Evolutionary conservation across 129 eudicot genomes (phyloP), one percentile per base, ranked within the genome.

Genomic region (Tagetes erecta): DNA sequence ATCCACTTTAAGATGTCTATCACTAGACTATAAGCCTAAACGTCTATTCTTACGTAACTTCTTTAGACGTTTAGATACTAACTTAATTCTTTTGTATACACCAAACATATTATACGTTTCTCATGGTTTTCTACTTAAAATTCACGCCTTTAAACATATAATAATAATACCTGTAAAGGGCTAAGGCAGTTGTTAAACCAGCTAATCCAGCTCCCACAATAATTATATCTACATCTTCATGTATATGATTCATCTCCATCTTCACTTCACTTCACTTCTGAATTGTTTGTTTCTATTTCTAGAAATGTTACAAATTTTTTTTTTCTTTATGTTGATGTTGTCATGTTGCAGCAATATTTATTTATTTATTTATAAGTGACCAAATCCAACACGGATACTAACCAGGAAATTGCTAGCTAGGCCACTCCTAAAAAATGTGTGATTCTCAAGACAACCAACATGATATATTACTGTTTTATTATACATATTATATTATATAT

Each of bases 201-300:
- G 93, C 89, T 63, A 90, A 51, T 35, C 93, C 96, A 20, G 89
- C 93, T 65, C 96, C 96, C 8, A 87, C 86, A 7, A 90, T 87
- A 34, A 90, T 79, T 72, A 90, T 85, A 41, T 87, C 90, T 30
- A 75, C 92, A 38, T 80, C 77, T 39, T 74, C 85, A 81, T 76
- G 30, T 39, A 70, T 81, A 81, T 76, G 30, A 64, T 37, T 52
- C 44, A 46, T 33, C 45, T 50, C 45, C 45, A 68, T 71, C 49
- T 62, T 2, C 0, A 2, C 3, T 1, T 2, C 0, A 2, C 3
- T 1, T 56, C 10, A 6, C 11, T 59, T 59, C 65, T 62, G 30
- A 20, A 20, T 20, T 20, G 27, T 20, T 20, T 20, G 27, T 44
- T 10, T 44, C 8, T 44, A 44, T 8, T 64, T 64, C 4, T 13